A percentile compares a stretch with the other conserved stretches of the same genome.
Conservation (phyloP, 805 yeast species). For the Ogataea naganishii region DNA sequence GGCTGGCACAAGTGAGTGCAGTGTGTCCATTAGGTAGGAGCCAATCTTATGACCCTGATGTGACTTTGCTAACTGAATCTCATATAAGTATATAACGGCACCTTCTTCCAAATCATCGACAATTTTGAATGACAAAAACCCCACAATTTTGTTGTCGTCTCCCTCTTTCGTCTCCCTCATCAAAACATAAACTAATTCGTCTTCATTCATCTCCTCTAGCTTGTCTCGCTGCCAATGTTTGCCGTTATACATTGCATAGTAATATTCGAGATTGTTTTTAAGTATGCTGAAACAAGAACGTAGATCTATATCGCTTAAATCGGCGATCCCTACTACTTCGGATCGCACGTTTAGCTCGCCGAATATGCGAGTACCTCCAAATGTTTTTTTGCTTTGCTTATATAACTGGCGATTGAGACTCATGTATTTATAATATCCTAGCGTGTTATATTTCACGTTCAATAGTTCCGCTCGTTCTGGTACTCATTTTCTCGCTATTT, state of each 20-base stretch:
- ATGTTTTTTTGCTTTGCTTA: too few relatives aligned
- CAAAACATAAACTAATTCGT: slow-evolving; percentile 36
- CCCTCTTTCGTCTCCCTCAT: slow-evolving; percentile 10
- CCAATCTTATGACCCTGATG: slow-evolving; percentile 33
- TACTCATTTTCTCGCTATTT: too few relatives aligned
- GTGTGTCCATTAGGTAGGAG: slow-evolving; percentile 21
- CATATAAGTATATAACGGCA: slow-evolving; percentile 47
- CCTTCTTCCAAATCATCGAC: slow-evolving; percentile 29
- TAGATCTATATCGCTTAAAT: too few relatives aligned
- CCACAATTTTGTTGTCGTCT: slow-evolving; percentile 16
- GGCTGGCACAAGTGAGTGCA: slow-evolving; percentile 24
- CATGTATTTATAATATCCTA: too few relatives aligned
- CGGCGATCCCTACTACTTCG: too few relatives aligned
- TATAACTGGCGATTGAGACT: too few relatives aligned
- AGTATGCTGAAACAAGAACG: slow-evolving; percentile 17
- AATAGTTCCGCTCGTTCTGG: too few relatives aligned
- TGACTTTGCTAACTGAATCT: slow-evolving; percentile 36
- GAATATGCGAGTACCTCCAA: too few relatives aligned
- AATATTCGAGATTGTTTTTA: slow-evolving; percentile 17
- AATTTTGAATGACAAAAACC: slow-evolving; percentile 39
- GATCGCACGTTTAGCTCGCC: too few relatives aligned
- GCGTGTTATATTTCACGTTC: too few relatives aligned
- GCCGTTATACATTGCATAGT: slow-evolving; percentile 23
- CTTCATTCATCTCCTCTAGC: slow-evolving; percentile 35
- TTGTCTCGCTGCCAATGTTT: slow-evolving; percentile 33